phyloP scores from a whole-genome alignment of 768 basidiomycete species.

The Auricularia auricula-judae region DNA sequence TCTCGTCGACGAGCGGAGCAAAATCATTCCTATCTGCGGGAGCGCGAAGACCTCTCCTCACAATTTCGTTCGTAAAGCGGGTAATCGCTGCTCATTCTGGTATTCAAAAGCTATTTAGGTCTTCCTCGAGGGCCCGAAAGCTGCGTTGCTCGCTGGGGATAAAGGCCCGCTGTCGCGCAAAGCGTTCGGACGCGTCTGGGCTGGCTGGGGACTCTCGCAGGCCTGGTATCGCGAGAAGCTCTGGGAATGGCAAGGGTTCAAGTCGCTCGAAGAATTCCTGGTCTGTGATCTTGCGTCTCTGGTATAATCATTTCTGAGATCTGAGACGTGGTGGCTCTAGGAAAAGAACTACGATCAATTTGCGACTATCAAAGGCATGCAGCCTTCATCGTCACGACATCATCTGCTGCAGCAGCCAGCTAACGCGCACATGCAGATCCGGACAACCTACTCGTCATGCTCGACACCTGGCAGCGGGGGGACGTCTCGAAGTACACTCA shows the following conservation, averaged over 20 bases:
- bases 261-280: not conserved
- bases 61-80: conserved; percentile 25
- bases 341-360: not conserved
- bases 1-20: conserved; percentile 39
- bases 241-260: not conserved
- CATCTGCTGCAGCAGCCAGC: not conserved
- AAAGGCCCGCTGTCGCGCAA: not conserved
- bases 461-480: conserved; percentile 5
- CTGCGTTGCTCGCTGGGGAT: conserved; percentile 30
- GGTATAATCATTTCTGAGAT: too few species aligned
- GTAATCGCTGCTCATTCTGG: not conserved
- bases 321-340: not conserved
- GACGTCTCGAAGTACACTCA: conserved; percentile 5
- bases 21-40: conserved; percentile 41
- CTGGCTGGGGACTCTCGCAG: conserved; percentile 1
- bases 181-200: conserved; percentile 1
- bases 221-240: not conserved
- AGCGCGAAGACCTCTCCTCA: conserved; percentile 46
- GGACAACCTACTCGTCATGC: conserved; percentile 5
- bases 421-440: not conserved
- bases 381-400: not conserved
- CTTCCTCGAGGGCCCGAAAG: conserved; percentile 49
- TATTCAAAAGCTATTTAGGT: conserved; percentile 17
- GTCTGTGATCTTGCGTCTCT: not conserved
- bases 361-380: not conserved